Conservation (phyloP, 495 filamentous ascomycete genomes). For the Penicillium argentinense region DNA sequence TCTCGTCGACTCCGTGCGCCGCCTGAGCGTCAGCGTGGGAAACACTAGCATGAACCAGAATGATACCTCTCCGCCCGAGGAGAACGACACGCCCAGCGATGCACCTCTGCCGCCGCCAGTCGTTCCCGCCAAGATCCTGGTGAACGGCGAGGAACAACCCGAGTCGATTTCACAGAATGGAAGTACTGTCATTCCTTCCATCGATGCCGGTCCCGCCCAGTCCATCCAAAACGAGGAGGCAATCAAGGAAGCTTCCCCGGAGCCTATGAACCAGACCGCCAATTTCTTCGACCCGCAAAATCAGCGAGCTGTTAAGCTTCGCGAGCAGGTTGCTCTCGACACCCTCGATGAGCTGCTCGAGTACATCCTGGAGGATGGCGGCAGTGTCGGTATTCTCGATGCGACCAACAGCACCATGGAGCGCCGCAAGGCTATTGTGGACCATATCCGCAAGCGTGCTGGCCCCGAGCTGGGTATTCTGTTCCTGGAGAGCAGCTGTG, state of each 20-base stretch:
- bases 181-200: slow-evolving; percentile 31
- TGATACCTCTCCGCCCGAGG: slow-evolving; percentile 27
- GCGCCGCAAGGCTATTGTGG: slow-evolving; percentile 77
- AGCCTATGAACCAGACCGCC: slow-evolving; percentile 81
- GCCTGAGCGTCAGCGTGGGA: slow-evolving; percentile 43
- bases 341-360: slow-evolving; percentile 90
- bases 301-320: slow-evolving; percentile 71
- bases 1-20: slow-evolving; percentile 44
- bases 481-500: slow-evolving; percentile 91
- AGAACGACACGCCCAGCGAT: slow-evolving; percentile 25
- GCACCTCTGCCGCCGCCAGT: slow-evolving; percentile 36
- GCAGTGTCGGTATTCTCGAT: slow-evolving; percentile 96
- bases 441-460: slow-evolving; percentile 77
- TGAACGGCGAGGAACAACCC: slow-evolving; percentile 47
- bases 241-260: slow-evolving; percentile 37
- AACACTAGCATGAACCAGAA: slow-evolving; percentile 23
- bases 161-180: slow-evolving; percentile 27
- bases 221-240: slow-evolving; percentile 21
- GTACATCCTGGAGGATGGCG: slow-evolving; percentile 77
- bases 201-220: slow-evolving; percentile 20
- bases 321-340: slow-evolving; percentile 88
- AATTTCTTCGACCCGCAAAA: slow-evolving; percentile 95
- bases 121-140: slow-evolving; percentile 48
- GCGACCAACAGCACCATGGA: slow-evolving; percentile 94
- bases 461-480: slow-evolving; percentile 85